Base-by-base conservation (phyloP, 2,329 filamentous ascomycete genomes). In the Cordyceps farinosa region DNA sequence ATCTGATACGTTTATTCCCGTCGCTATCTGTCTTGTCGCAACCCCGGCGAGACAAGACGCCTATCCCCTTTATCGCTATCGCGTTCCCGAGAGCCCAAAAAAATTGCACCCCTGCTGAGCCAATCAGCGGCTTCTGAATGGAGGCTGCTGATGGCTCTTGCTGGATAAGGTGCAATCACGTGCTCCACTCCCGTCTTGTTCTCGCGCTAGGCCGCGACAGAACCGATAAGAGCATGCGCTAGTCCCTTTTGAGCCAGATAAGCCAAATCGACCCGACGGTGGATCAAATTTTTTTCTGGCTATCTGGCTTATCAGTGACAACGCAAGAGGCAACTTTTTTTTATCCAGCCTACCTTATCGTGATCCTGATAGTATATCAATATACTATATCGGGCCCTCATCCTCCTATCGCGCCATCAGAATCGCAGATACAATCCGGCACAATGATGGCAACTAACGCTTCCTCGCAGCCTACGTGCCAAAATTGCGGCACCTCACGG, bases 401-500 rank as follows among this genome's bases (percentile, higher is more conserved):
- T 70, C 68, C 70, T 69, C 66, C 57, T 52, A 60, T 59, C 51
- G 51, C 52, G 52, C 32, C 50, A 7, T 8, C 55, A 9, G 22
- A 59, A 30, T 65, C 72, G 69, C 74, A 69, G 65, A 72, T 74
- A 73, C 71, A 72, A 76, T 75, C 75, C 66, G 71, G 66, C 69
- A 75, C 69, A 64, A 79, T 78, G 75, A 78, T 84, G 81, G 80
- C 82, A 67, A 82, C 83, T 76, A 80, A 86, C 77, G 82, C 86
- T 80, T 79, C 81, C 63, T 83, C 87, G 80, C 89, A 98, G 92
- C 93, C 94, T 67, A 91, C 93, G 69, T 99, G 95, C 78, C 91
- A 96, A 76, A 99, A 99, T 77, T 99, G 95, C 79, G 87, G 87
- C 67, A 99, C 95, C 51, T 96, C 92, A 48, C 98, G 93, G 59